Percentiles rank a stretch among this genome's conserved stretches.
These are phyloP conservation scores for Telfairia occidentalis DNA, from an alignment of 331 rosid genomes.

Conservation along the genomic window DNA sequence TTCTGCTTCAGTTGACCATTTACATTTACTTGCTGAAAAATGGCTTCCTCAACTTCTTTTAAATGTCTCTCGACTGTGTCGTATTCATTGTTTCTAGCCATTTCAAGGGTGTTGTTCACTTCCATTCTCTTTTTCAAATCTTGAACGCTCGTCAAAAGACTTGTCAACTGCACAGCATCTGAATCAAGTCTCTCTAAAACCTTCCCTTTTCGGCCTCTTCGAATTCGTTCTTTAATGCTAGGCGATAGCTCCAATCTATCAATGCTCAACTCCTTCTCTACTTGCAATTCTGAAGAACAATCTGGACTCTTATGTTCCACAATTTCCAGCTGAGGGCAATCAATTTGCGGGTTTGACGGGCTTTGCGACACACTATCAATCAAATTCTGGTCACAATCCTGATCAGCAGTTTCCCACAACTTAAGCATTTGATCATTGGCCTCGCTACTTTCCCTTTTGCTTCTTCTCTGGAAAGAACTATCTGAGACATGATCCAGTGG, in stretches of 20 bases:
- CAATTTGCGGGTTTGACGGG: constrained; percentile 22
- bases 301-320: constrained; percentile 20
- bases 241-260: constrained; percentile 53
- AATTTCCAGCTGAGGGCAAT: constrained; percentile 21
- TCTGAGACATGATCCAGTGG: constrained; percentile 67
- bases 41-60: constrained; percentile 63
- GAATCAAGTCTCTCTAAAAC: constrained; percentile 67
- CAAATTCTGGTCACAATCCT: constrained; percentile 26
- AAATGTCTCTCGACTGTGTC: constrained; percentile 61
- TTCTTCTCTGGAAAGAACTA: constrained; percentile 24
- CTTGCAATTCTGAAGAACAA: constrained; percentile 39
- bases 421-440: constrained; percentile 51
- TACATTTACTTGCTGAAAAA: constrained; percentile 37
- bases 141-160: constrained; percentile 45
- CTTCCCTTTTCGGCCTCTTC: constrained; percentile 44
- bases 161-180: constrained; percentile 54
- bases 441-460: constrained; percentile 34
- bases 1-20: constrained; percentile 49
- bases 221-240: constrained; percentile 24
- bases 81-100: constrained; percentile 33
- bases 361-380: constrained; percentile 19
- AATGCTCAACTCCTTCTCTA: constrained; percentile 63
- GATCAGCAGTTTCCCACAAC: constrained; percentile 53
- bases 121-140: constrained; percentile 66
- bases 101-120: constrained; percentile 36